phyloP scores from a whole-genome alignment of 225 moss, liverwort and hornwort genomes.

The Climacium dendroides region DNA sequence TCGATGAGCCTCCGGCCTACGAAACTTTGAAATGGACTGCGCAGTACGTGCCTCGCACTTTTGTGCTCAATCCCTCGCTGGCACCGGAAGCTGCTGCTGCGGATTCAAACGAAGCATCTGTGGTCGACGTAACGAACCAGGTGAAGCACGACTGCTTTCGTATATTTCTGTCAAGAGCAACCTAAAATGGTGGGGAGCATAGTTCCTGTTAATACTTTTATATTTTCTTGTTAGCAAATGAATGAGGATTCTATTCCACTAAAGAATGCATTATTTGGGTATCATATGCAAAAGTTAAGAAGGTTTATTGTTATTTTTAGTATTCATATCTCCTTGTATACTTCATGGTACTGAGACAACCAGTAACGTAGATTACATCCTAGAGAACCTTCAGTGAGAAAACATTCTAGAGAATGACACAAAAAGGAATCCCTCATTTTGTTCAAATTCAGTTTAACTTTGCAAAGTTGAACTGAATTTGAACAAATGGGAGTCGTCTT shows the following conservation, averaged over 20 bases:
- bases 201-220: background rate
- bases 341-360: background rate
- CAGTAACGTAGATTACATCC: no score
- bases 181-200: background rate
- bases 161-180: background rate
- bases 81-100: conserved; percentile 15
- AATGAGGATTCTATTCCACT: background rate
- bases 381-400: background rate
- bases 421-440: background rate
- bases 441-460: background rate
- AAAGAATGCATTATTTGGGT: background rate
- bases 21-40: conserved; percentile 35
- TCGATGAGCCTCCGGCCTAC: conserved; percentile 68
- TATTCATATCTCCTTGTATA: background rate
- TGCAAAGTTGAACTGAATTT: background rate
- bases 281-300: background rate
- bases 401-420: background rate
- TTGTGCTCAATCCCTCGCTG: conserved; percentile 56
- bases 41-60: conserved; percentile 62
- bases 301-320: background rate
- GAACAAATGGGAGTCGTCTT: background rate
- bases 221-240: background rate
- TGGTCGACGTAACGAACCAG: conserved; percentile 27
- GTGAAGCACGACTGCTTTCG: background rate
- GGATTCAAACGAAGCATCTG: background rate